Percentiles rank a stretch among this genome's conserved stretches.
Evolutionary conservation across 2,329 filamentous ascomycete species (phyloP).

Genomic region (Trichophyton verrucosum): DNA sequence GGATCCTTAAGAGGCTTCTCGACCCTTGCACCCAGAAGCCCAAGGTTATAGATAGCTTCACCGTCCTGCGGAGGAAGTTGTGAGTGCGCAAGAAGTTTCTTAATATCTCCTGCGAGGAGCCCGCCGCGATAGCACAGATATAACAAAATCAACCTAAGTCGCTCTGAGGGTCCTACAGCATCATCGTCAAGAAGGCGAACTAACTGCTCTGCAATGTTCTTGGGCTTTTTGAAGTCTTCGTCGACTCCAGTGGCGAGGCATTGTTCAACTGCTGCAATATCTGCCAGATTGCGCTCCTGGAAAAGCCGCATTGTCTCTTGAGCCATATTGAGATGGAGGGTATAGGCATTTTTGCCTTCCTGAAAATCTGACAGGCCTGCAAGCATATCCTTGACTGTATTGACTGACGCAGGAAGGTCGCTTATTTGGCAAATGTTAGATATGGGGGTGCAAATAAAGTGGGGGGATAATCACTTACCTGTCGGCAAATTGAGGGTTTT

Average conservation of each 20-base stretch:
- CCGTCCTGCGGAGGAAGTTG: slow-evolving; percentile 62
- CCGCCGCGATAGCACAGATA: slow-evolving; percentile 82
- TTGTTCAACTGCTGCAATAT: slow-evolving; percentile 81
- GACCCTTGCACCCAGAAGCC: slow-evolving; percentile 65
- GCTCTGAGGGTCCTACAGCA: slow-evolving; percentile 56
- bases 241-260: slow-evolving; percentile 79
- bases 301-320: slow-evolving; percentile 95
- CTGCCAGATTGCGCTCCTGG: slow-evolving; percentile 67
- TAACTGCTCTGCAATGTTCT: slow-evolving; percentile 74
- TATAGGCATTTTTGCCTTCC: slow-evolving; percentile 89
- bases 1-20: slow-evolving; percentile 65
- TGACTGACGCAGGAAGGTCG: slow-evolving; percentile 61
- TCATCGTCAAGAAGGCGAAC: slow-evolving; percentile 82
- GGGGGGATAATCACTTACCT: slow-evolving; percentile 29
- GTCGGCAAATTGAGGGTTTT: slow-evolving; percentile 86
- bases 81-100: slow-evolving; percentile 72
- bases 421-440: slow-evolving; percentile 22
- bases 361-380: slow-evolving; percentile 89
- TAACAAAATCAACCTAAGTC: slow-evolving; percentile 71
- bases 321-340: slow-evolving; percentile 89
- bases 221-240: slow-evolving; percentile 82
- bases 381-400: slow-evolving; percentile 93
- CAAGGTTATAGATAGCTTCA: slow-evolving; percentile 60
- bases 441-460: not conserved
- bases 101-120: slow-evolving; percentile 68